These are phyloP conservation scores for Coemansia sp. DNA, from an alignment of 192 early-diverging fungal species.

Conservation along the genomic window DNA sequence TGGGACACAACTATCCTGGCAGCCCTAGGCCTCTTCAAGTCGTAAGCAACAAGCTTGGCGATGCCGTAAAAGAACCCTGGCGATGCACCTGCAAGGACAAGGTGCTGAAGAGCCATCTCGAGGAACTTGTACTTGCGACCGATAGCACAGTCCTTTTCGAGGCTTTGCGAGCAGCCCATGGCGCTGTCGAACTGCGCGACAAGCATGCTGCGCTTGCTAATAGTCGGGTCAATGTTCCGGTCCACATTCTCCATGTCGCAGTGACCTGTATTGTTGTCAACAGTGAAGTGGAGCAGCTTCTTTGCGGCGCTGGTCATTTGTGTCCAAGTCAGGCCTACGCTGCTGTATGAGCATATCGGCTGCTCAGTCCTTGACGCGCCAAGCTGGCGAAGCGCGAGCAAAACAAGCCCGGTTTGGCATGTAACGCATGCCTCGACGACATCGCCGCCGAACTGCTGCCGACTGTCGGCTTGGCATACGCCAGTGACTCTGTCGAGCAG, in stretches of 20 bases:
- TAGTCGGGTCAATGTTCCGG: background rate
- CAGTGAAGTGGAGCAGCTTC: slow-evolving; percentile 3
- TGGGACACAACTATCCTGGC: slow-evolving; percentile 22
- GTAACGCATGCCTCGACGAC: slow-evolving; percentile 4
- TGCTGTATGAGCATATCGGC: background rate
- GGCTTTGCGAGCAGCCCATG: slow-evolving; percentile 1
- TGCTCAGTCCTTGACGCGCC: background rate
- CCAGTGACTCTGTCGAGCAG: slow-evolving; percentile 11
- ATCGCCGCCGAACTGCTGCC: background rate
- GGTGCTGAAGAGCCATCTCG: slow-evolving; percentile 29
- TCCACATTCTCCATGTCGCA: background rate
- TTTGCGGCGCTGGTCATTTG: background rate
- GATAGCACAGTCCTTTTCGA: background rate
- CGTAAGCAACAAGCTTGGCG: slow-evolving; percentile 18
- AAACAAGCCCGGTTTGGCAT: slow-evolving; percentile 22
- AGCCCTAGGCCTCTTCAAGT: slow-evolving; percentile 12
- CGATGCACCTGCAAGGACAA: slow-evolving; percentile 35
- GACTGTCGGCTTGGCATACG: background rate
- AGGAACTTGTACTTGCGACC: slow-evolving; percentile 15
- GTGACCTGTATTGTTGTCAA: background rate
- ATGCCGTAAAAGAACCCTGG: slow-evolving; percentile 27
- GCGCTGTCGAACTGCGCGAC: slow-evolving; percentile 28
- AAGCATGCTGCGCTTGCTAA: slow-evolving; percentile 22
- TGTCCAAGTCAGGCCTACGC: background rate
- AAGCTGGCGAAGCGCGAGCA: slow-evolving; percentile 29